phyloP scores from a whole-genome alignment of 1,284 basidiomycete genomes.

The Sphagnurus paluster region DNA sequence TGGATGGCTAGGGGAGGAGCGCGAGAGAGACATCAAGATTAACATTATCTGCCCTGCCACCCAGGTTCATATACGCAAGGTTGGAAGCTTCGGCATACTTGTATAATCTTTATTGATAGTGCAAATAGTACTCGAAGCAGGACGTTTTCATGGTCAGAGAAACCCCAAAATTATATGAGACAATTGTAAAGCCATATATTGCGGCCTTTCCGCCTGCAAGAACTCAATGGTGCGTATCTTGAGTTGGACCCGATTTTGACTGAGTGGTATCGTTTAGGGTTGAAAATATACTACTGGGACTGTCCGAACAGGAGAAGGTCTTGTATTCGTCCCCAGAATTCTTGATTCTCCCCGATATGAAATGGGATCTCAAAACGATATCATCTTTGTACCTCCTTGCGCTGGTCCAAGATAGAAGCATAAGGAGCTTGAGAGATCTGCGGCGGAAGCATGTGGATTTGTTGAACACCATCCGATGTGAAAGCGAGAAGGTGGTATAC shows the following conservation, averaged over 20 bases:
- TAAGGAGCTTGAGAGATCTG: constrained; percentile 76
- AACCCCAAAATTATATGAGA: constrained; percentile 73
- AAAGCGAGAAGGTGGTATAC: constrained; percentile 52
- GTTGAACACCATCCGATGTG: constrained; percentile 63
- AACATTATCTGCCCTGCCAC: constrained; percentile 83
- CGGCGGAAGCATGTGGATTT: constrained; percentile 64
- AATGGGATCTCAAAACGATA: constrained; percentile 86
- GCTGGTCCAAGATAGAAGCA: constrained; percentile 54
- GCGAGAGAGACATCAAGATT: constrained; percentile 53
- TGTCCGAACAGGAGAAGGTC: constrained; percentile 79
- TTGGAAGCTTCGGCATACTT: constrained; percentile 17
- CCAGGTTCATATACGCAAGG: constrained; percentile 80
- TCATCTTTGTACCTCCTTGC: constrained; percentile 77
- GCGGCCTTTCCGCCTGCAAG: constrained; percentile 68
- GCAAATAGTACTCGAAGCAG: constrained; percentile 76
- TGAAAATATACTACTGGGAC: constrained; percentile 80
- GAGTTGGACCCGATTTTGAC: not conserved
- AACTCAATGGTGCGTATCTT: constrained; percentile 72
- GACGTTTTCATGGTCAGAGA: constrained; percentile 74
- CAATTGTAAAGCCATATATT: constrained; percentile 80
- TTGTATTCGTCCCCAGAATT: constrained; percentile 75
- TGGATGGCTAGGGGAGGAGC: constrained; percentile 40
- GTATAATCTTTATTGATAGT: not conserved
- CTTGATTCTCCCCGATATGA: constrained; percentile 88
- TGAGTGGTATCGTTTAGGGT: constrained; percentile 60